These are phyloP conservation scores for Coemansia sp. DNA, from an alignment of 192 early-diverging fungal species.

Conservation along the genomic window DNA sequence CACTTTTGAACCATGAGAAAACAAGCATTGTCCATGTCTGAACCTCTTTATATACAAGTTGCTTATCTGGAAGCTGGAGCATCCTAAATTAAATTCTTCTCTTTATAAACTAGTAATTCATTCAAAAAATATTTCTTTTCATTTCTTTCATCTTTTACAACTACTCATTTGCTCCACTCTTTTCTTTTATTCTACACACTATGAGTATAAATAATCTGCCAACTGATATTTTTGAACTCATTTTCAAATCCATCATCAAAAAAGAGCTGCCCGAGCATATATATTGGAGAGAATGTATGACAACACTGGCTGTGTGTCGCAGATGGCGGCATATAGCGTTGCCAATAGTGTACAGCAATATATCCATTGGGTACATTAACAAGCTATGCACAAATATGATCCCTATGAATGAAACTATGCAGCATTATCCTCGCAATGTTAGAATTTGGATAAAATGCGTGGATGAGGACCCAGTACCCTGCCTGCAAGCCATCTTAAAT, in stretches of 20 bases:
- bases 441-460: background rate
- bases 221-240: background rate
- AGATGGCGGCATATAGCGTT: background rate
- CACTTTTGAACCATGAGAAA: too few relatives aligned
- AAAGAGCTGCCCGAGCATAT: background rate
- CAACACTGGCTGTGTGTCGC: background rate
- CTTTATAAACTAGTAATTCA: too few relatives aligned
- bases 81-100: too few relatives aligned
- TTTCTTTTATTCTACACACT: background rate
- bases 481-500: background rate
- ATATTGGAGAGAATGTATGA: background rate
- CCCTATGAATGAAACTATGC: background rate
- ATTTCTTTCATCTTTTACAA: background rate
- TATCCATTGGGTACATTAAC: background rate
- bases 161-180: background rate
- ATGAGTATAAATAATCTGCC: background rate
- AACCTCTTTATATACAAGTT: too few relatives aligned
- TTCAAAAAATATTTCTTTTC: background rate
- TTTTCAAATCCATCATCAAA: background rate
- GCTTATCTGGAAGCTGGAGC: too few relatives aligned
- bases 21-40: too few relatives aligned
- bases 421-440: background rate
- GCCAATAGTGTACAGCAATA: background rate
- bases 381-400: background rate
- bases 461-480: background rate